phyloP scores from a whole-genome alignment of 78 protist genomes.

The Diacronema lutheri region DNA sequence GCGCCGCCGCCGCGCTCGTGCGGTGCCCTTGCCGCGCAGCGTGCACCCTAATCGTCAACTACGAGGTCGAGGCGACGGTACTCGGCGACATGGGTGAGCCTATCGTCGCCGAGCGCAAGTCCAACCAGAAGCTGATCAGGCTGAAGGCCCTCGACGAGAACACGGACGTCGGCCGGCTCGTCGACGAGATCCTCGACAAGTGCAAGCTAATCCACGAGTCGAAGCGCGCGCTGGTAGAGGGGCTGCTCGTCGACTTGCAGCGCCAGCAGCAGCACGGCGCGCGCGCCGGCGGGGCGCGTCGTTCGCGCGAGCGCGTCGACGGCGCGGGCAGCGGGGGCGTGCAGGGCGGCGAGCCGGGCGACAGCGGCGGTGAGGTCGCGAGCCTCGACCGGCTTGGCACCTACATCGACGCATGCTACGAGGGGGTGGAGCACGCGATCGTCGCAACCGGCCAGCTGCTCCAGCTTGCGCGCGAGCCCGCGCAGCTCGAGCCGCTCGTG shows the following conservation, averaged over 20 bases:
- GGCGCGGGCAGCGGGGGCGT: background rate
- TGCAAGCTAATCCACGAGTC: slow-evolving; percentile 17
- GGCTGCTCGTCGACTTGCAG: background rate
- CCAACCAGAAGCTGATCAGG: background rate
- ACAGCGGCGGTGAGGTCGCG: background rate
- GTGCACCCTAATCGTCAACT: slow-evolving; percentile 12
- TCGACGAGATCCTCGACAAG: slow-evolving; percentile 22
- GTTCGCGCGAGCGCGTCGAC: too few species aligned
- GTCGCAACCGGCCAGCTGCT: background rate
- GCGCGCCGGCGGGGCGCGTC: too few species aligned
- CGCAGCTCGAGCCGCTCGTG: slow-evolving; percentile 12
- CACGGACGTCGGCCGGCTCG: slow-evolving; percentile 1
- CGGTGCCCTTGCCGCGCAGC: background rate
- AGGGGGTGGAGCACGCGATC: background rate
- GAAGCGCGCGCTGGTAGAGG: background rate
- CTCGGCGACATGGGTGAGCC: slow-evolving; percentile 13
- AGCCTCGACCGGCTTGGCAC: background rate
- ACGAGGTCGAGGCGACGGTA: slow-evolving; percentile 27
- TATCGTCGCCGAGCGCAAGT: slow-evolving; percentile 1
- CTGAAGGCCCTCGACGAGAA: slow-evolving; percentile 13
- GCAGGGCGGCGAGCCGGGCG: background rate
- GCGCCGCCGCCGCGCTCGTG: too few species aligned
- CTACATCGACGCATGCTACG: slow-evolving; percentile 27
- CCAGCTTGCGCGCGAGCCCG: slow-evolving; percentile 9
- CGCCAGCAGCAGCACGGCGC: background rate